phyloP scores from a whole-genome alignment of 2,329 filamentous ascomycete genomes.

The Myriosclerotinia curreyana region DNA sequence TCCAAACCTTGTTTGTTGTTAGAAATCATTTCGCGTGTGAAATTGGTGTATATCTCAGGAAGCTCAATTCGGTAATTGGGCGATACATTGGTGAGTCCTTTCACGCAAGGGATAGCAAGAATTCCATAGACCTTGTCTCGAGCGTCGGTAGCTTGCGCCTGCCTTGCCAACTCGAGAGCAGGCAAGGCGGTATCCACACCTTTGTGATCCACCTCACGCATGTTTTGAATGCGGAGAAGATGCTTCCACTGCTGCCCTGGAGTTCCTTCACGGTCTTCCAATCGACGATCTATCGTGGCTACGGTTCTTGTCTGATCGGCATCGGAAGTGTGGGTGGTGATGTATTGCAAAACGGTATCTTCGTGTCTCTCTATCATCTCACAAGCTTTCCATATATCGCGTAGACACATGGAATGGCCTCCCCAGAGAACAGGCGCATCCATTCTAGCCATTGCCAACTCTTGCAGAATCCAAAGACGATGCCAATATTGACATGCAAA shows the following conservation, averaged over 20 bases:
- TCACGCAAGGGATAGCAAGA: slow-evolving; percentile 16
- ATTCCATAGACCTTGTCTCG: slow-evolving; percentile 22
- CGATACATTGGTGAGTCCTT: slow-evolving; percentile 6
- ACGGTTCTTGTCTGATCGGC: background rate
- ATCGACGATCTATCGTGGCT: slow-evolving; percentile 15
- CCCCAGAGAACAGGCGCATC: slow-evolving; percentile 17
- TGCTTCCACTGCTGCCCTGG: slow-evolving; percentile 20
- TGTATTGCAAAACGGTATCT: slow-evolving; percentile 8
- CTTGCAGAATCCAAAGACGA: slow-evolving; percentile 21
- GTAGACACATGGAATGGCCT: slow-evolving; percentile 5
- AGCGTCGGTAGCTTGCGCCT: slow-evolving; percentile 21
- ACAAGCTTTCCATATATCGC: slow-evolving; percentile 20
- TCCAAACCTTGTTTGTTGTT: slow-evolving; percentile 18
- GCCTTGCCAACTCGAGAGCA: slow-evolving; percentile 13
- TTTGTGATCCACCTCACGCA: slow-evolving; percentile 3
- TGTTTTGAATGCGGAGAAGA: slow-evolving; percentile 19
- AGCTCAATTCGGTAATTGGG: slow-evolving; percentile 16
- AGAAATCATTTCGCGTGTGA: slow-evolving; percentile 16
- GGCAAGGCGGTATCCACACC: slow-evolving; percentile 7
- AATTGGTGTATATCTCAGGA: slow-evolving; percentile 12
- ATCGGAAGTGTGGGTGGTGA: slow-evolving; percentile 4
- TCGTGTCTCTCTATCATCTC: slow-evolving; percentile 14
- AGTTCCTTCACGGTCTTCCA: slow-evolving; percentile 14
- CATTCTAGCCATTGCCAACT: slow-evolving; percentile 15
- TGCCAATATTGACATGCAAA: slow-evolving; percentile 19